A percentile compares a stretch with the other conserved stretches of the same genome.
These are phyloP conservation scores for Parafenestella ontariensis DNA, from an alignment of 2,329 filamentous ascomycete genomes.

Conservation along the genomic window DNA sequence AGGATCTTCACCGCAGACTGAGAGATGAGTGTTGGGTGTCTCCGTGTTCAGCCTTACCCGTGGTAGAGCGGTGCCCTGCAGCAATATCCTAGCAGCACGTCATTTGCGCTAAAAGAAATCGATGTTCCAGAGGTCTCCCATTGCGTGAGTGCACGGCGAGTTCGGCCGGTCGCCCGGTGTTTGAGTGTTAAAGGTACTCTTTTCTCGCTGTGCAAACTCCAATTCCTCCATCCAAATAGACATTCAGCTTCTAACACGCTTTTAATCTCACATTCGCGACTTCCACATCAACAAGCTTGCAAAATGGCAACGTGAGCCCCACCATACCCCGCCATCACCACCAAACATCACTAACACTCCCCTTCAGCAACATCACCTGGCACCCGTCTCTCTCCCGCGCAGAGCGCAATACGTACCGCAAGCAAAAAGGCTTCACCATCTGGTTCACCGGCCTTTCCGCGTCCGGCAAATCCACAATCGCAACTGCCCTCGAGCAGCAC, in stretches of 20 bases:
- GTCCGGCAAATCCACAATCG: conserved; percentile 96
- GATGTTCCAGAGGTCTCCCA: conserved; percentile 14
- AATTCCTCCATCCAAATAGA: neutral
- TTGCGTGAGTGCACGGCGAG: conserved; percentile 9
- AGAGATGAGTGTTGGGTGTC: neutral
- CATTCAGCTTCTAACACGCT: neutral
- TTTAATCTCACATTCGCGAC: neutral
- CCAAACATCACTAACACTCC: conserved; percentile 17
- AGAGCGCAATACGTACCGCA: conserved; percentile 76
- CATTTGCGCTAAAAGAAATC: conserved; percentile 37
- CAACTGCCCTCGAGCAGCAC: conserved; percentile 95
- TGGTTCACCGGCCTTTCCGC: conserved; percentile 98
- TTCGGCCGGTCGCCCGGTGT: conserved; percentile 16
- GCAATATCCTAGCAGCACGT: conserved; percentile 30
- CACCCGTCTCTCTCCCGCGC: conserved; percentile 79
- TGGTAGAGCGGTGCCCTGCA: conserved; percentile 4
- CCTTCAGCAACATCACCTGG: conserved; percentile 84
- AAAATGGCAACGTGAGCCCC: conserved; percentile 48
- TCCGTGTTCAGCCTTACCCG: conserved; percentile 20
- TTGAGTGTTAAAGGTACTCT: conserved; percentile 8
- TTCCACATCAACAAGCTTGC: conserved; percentile 1
- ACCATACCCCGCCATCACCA: conserved; percentile 34
- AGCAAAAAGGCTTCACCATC: conserved; percentile 90
- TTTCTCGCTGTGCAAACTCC: neutral
- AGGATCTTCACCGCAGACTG: neutral